phyloP scores from a whole-genome alignment of 164 flowering plant genomes.

The Magnolia changhungtana region DNA sequence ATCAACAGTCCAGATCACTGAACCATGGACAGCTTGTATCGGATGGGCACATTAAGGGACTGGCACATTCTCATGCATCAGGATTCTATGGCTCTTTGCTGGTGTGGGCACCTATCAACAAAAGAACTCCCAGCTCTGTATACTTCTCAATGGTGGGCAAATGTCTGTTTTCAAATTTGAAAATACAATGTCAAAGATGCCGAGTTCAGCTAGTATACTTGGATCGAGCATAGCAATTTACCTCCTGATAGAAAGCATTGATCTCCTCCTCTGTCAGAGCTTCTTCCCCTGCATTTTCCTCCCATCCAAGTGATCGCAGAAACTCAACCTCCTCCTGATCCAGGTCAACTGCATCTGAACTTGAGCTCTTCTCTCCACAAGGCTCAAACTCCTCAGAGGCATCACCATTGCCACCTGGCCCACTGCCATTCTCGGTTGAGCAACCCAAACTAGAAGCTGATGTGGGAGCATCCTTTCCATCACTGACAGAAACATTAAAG shows the following conservation, averaged over 20 bases:
- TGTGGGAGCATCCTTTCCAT: constrained; percentile 16
- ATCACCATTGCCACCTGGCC: constrained; percentile 33
- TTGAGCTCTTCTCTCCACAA: constrained; percentile 27
- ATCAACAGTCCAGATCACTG: too few species aligned
- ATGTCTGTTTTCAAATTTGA: neutral
- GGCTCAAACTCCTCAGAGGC: constrained; percentile 19
- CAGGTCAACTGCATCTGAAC: constrained; percentile 22
- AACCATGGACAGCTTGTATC: too few species aligned
- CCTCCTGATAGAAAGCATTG: constrained; percentile 59
- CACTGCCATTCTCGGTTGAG: constrained; percentile 28
- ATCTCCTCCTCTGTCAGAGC: constrained; percentile 92
- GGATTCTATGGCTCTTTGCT: too few species aligned
- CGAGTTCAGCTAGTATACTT: neutral
- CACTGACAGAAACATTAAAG: constrained; percentile 25
- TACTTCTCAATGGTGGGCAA: too few species aligned
- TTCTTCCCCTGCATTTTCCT: constrained; percentile 64
- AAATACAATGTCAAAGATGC: neutral
- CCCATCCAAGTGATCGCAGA: constrained; percentile 93
- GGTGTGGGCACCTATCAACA: too few species aligned
- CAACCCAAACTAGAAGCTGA: constrained; percentile 22
- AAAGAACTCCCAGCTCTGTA: too few species aligned
- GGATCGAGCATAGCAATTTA: constrained; percentile 16
- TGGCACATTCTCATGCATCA: too few species aligned
- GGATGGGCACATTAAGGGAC: too few species aligned
- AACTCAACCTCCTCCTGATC: constrained; percentile 78